Base-by-base conservation (phyloP, 2,329 filamentous ascomycete genomes). In the Boeremia lycopersici region DNA sequence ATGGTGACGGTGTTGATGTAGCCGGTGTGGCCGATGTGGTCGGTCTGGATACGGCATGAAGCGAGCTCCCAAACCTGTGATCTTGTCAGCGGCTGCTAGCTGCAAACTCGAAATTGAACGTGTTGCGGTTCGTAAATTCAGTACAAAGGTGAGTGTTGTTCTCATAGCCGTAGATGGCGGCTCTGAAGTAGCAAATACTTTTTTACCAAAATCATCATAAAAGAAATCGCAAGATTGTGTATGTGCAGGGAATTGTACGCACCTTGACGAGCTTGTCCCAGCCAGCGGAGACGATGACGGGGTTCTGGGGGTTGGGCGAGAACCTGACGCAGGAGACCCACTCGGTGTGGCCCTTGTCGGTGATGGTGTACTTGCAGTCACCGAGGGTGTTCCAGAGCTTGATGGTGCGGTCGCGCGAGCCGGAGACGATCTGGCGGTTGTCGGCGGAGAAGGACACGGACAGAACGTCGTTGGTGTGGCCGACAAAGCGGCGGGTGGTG, bases 231-330 rank as follows among this genome's bases (percentile, higher is more conserved):
- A 98, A 98, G 46, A 49, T 13, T 29, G 42, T 29, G 12, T 10
- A 10, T 25, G 19, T 26, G 39, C 43, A 40, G 25, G 39, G n/a
- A 9, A 31, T 44, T 61, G 46, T 63, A 86, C 93, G 75, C 84
- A 99, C 95, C 95, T 99, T 99, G 80, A 99, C 95, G 73, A 98
- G 89, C 88, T 98, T 99, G 86, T 99, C 95, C 95, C 95, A 99
- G 75, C 93, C 93, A 81, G 89, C 88, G 79, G 90, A 96, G 79
- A 99, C 95, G 79, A 99, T 99, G 80, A 99, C 95, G 71, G 95
- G 93, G 89, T 98, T 99, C 86, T 98, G 93, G 77, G 95, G 95
- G 88, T 99, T 99, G 78, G 95, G 95, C 83, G 90, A 96, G 90
- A 99, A 99, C 82, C 95, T 90, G 72, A 99, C 95, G 86, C 93